Evolutionary conservation across 2,329 filamentous ascomycete genomes (phyloP).

Genomic region (Colletotrichum plurivorum): DNA sequence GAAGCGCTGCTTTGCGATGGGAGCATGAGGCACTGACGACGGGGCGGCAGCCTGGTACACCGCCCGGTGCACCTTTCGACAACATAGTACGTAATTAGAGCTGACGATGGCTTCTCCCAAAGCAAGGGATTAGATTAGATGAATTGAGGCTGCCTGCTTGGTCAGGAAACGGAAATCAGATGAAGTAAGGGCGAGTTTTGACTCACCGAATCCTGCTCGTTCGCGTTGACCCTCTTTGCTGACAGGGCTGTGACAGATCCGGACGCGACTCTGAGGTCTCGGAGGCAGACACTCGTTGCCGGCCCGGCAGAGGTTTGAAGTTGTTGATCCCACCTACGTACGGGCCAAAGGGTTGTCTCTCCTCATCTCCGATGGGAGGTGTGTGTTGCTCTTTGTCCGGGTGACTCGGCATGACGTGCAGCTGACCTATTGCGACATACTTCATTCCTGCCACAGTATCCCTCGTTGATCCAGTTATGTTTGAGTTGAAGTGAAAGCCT

Average conservation of each 20-base stretch:
- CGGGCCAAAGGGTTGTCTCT: conserved; percentile 15
- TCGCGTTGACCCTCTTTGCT: background rate
- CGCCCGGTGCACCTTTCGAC: too few relatives aligned
- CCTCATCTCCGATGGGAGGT: background rate
- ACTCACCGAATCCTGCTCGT: background rate
- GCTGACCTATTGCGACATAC: conserved; percentile 1
- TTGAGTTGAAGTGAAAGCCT: background rate
- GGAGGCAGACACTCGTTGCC: background rate
- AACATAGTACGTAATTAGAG: background rate
- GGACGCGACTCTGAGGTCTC: conserved; percentile 9
- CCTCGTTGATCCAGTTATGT: background rate
- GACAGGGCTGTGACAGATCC: background rate
- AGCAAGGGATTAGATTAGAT: background rate
- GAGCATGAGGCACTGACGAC: background rate
- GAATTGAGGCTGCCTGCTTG: background rate
- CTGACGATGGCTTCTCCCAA: background rate
- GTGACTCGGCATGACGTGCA: conserved; percentile 10
- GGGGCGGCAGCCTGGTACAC: background rate
- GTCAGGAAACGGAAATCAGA: background rate
- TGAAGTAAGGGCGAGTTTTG: background rate
- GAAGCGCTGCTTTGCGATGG: background rate
- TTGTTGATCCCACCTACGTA: conserved; percentile 19
- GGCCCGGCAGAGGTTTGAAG: conserved; percentile 9
- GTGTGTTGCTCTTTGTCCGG: conserved; percentile 7
- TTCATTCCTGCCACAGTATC: conserved; percentile 6